These are phyloP conservation scores for Cercospora beticola DNA, from an alignment of 2,329 filamentous ascomycete species.

Conservation along the genomic window DNA sequence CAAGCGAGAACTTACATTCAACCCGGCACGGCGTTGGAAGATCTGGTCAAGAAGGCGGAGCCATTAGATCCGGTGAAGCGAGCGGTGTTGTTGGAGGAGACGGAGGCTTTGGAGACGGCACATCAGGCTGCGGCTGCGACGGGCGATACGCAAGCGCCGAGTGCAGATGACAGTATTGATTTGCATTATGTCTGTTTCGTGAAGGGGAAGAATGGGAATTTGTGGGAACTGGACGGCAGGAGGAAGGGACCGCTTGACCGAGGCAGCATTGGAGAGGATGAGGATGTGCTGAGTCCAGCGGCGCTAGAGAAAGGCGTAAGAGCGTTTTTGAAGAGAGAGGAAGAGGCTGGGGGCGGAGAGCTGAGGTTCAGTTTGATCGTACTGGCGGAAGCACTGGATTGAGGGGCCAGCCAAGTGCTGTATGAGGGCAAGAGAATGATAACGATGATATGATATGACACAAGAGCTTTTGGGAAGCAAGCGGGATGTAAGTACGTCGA, in stretches of 20 bases:
- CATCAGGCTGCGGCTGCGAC: constrained; percentile 73
- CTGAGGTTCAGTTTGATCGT: constrained; percentile 64
- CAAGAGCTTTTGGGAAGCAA: neutral
- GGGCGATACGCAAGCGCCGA: constrained; percentile 77
- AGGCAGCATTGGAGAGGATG: constrained; percentile 43
- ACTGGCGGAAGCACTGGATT: constrained; percentile 57
- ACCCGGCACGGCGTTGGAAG: constrained; percentile 58
- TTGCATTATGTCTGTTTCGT: constrained; percentile 96
- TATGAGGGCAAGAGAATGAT: neutral
- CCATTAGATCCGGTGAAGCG: constrained; percentile 66
- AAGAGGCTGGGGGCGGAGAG: constrained; percentile 56
- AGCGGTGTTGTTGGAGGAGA: constrained; percentile 73
- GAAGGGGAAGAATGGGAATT: constrained; percentile 62
- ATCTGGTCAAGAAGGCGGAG: constrained; percentile 67
- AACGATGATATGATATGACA: neutral
- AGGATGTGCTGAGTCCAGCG: constrained; percentile 62
- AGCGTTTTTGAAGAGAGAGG: constrained; percentile 59
- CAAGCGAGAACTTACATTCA: constrained; percentile 62
- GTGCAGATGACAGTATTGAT: constrained; percentile 78
- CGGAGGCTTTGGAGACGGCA: constrained; percentile 70
- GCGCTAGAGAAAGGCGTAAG: constrained; percentile 70
- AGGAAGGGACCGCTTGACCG: constrained; percentile 72
- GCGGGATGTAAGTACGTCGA: neutral
- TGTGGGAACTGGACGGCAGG: constrained; percentile 80
- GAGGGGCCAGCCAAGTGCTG: constrained; percentile 29